Base-by-base conservation (phyloP, 2,329 filamentous ascomycete species). In the Ophiostoma quercus region DNA sequence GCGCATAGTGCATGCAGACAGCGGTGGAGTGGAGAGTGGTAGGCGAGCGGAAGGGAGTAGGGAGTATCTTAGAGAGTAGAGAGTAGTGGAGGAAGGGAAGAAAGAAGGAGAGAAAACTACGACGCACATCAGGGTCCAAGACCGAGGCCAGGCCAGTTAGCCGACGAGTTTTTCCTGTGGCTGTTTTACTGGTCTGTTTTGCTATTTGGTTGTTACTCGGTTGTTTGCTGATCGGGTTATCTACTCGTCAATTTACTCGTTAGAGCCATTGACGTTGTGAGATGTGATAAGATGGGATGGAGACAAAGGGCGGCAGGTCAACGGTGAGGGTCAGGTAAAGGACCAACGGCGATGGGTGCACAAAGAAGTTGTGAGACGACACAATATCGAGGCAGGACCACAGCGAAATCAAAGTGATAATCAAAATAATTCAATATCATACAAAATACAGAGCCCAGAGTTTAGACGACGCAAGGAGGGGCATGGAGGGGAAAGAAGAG, bases 1-100 rank as follows among this genome's bases (percentile, higher is more conserved):
- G 67, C 63, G 54, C 70, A 71, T 67, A 47, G 66, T 70, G 66
- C 66, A 68, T 68, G 69, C 66, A 70, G 57, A 37, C n/a, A 25
- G 22, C 16, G 32, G 16, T 32, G 60, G 32, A 63, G 60, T 63
- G 60, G 60, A 63, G 32, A 63, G 32, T 19, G 32, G 60, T 37
- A 34, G 60, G 25, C 43, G 37, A 47, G 29, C 19, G 16, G 43
- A 66, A 29, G 60, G 29, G 39, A 54, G n/a, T 9, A 34, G n/a
- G n/a, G n/a, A n/a, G n/a, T n/a, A n/a, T n/a, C n/a, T n/a, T n/a
- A n/a, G n/a, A n/a, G 19, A 8, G 32, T 8, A 41, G 6, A 19
- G 41, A 43, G 12, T 12, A 32, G 8, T 5, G 11, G n/a, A 66
- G 11, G 11, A 22, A 14, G 25, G 25, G 25, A 29, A 8, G 34